Evolutionary conservation across 345 rosid genomes (phyloP), one percentile per base, ranked within the genome.

Genomic region (Eucalyptus regnans): DNA sequence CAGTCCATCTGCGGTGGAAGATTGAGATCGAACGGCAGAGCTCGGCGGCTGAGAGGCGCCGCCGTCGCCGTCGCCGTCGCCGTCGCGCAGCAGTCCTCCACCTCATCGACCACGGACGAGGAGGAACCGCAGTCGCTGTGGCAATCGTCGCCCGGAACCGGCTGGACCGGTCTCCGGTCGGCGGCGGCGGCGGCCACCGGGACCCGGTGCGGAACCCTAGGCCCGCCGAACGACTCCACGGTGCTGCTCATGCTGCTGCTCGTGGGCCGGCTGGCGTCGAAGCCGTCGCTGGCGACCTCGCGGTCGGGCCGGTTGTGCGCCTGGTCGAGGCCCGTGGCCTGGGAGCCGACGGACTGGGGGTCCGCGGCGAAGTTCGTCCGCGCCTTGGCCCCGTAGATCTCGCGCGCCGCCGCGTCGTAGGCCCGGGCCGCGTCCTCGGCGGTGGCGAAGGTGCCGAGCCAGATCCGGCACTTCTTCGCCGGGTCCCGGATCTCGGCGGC

Each of bases 401-500:
- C 89, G 23, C 89, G 88, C 10, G 93, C 93, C 6, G 93, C 93
- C 54, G 85, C 87, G 87, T 92, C 93, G 89, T 92, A 92, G 43
- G 93, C 92, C 12, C 91, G 91, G 9, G 91, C 92, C 16, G 93
- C 93, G 83, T 86, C 93, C 89, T 91, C 91, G 68, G 92, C 90
- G 31, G 93, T 88, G 87, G 90, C 91, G 68, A 92, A 92, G 52
- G 92, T 92, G 60, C 91, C 93, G 18, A 92, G 90, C 93, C 93
- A 91, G 43, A 91, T 54, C 68, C 93, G 91, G 22, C 90, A 87
- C 89, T 92, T 92, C 90, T 91, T 91, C 89, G 86, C 89, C 4
- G 92, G 93, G 87, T 91, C 92, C 25, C 92, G 90, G 88, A 90
- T 92, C 92, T 92, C 92, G 22, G 94, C 92, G 58, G 94, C 92